Evolutionary conservation across 108 stramenopile genomes (phyloP), one percentile per base, ranked within the genome.

Genomic region (Nannochloropsis granulata): DNA sequence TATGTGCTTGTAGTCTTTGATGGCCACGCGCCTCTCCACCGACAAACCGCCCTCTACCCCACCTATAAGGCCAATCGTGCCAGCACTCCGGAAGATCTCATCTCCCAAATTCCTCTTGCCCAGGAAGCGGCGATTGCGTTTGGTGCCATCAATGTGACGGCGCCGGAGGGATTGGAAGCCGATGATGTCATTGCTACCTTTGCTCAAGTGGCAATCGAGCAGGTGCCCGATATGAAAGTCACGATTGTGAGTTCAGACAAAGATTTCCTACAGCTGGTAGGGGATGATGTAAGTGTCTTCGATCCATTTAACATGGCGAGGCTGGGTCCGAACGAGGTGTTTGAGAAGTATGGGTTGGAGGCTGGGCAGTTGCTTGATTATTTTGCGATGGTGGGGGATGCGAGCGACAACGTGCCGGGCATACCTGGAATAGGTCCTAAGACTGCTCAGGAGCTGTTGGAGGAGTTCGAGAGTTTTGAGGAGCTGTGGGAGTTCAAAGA

Each of bases 131-230:
- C 92, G 16, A 83, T 85, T 80, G 95, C 95, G n/a, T 96, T 94
- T 86, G 95, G 95, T 0, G 86, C 94, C 42, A 82, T 88, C 13
- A 90, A 91, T 83, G 88, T 96, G 23, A 90, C 93, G 89, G 94
- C 94, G 13, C 84, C 86, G 78, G 92, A 71, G 9, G 56, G 92
- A 0, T 94, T 90, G 85, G 95, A 96, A 85, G 95, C 95, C 2
- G 95, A 96, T 83, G 95, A 96, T 91, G 94, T 96, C 26, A 96
- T 96, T 89, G 95, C 95, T 0, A 94, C 94, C 1, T 71, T 96
- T 25, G 84, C 92, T 8, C 88, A 83, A n/a, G 89, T 86, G 84
- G 94, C 93, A 8, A 44, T 90, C 8, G 84, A 91, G 71, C 89
- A 93, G 83, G 93, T 93, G 14, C n/a, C 56, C 56, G 56, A 71